Evolutionary conservation across 2,329 filamentous ascomycete species (phyloP).

Genomic region (Pyricularia sp.): DNA sequence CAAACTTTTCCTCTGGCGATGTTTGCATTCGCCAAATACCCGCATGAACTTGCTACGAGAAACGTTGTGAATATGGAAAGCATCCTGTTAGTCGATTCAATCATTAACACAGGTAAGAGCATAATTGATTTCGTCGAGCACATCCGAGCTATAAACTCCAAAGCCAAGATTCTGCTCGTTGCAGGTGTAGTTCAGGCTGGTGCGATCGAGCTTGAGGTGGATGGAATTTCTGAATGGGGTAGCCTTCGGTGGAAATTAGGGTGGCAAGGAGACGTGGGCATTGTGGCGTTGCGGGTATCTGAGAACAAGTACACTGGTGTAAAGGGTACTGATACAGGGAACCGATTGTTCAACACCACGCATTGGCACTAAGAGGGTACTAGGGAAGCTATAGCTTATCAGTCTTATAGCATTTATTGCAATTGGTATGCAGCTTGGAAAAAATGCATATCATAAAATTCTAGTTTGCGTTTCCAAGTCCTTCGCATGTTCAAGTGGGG

Average conservation of each 20-base stretch:
- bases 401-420: no score
- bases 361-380: slow-evolving; percentile 13
- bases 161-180: background rate
- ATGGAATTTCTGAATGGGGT: no score
- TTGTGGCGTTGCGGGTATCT: background rate
- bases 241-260: no score
- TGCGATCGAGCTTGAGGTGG: no score
- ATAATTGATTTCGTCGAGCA: background rate
- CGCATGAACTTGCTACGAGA: background rate
- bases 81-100: background rate
- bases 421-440: no score
- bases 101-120: background rate
- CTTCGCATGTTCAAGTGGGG: no score
- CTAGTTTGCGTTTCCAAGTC: no score
- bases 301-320: slow-evolving; percentile 36
- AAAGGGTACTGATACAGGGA: slow-evolving; percentile 46
- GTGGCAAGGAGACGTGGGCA: no score
- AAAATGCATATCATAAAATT: no score
- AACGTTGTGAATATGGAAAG: background rate
- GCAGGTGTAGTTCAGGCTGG: no score
- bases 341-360: slow-evolving; percentile 50
- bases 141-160: background rate
- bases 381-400: no score
- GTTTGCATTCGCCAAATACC: background rate
- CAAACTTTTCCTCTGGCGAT: background rate